Base-by-base conservation (phyloP, 306 rosid genomes). In the Urtica urens region DNA sequence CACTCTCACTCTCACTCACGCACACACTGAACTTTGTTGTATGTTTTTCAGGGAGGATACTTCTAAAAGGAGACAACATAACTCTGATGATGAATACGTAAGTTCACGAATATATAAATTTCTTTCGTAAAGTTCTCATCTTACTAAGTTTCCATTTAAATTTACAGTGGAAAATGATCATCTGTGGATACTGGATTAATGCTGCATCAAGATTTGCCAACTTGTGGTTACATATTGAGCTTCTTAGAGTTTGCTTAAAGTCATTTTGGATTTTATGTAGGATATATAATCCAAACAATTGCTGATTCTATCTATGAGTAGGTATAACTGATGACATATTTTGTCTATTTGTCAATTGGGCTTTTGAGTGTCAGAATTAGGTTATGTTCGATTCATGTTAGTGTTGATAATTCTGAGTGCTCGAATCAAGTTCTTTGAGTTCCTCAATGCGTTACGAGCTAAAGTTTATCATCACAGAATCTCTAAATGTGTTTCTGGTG, bases 81-180 rank as follows among this genome's bases (percentile, higher is more conserved):
- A 86, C 95, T 49, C 55, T 86, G 39, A 86, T 85, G 95, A 81
- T 81, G 95, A 81, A 71, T 55, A 55, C 87, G 95, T 81, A 69
- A 76, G 87, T 75, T 20, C 42, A 43, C 3, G 25, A 5, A 23
- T 51, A 20, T 24, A 52, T 37, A n/a, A 19, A 33, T 26, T 29
- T 13, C 46, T 11, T 50, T 52, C 53, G 47, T 38, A 44, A 31
- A 16, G 15, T 42, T 16, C 26, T 27, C 18, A 43, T 27, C 19
- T 29, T 8, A 23, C 39, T 8, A 16, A 19, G 49, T 52, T 4
- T 18, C 21, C 45, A 53, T 23, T 23, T 10, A 50, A 50, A n/a
- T 18, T 68, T 66, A 19, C 76, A 81, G 93, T 68, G 93, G 80
- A 11, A 86, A 81, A 84, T 47, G 69, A 29, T 39, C 34, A 21